Conservation (phyloP, 441 rosid species). For the Gossypium laxum region DNA sequence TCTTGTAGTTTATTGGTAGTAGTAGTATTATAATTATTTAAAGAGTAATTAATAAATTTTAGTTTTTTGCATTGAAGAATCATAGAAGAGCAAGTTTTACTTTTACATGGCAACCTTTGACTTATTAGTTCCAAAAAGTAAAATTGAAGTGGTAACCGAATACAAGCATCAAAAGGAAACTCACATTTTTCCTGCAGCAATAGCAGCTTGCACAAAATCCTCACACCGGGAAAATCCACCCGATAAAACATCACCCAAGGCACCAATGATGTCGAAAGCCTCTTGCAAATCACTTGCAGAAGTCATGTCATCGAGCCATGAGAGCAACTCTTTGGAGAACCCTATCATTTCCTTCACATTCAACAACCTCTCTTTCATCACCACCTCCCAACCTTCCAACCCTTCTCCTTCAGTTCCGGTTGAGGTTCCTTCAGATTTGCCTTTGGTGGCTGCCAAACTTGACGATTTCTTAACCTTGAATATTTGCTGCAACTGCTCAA, state of each 20-base stretch:
- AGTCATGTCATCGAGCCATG: conserved; percentile 84
- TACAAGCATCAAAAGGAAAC: not conserved
- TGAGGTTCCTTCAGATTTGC: conserved; percentile 40
- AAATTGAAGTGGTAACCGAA: not conserved
- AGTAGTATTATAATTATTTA: not conserved
- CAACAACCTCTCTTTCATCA: conserved; percentile 67
- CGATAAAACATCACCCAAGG: conserved; percentile 64
- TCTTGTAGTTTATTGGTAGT: not conserved
- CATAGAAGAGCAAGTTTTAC: not conserved
- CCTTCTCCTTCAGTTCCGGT: conserved; percentile 34
- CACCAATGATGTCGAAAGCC: conserved; percentile 83
- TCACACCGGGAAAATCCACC: conserved; percentile 60
- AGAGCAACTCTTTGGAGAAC: conserved; percentile 74
- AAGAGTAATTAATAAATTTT: not conserved
- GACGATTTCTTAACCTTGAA: conserved; percentile 60
- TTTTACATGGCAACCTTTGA: not conserved
- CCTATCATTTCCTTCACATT: conserved; percentile 82
- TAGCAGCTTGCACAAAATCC: conserved; percentile 71
- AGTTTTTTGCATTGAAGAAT: not conserved
- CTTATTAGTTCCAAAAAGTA: not conserved
- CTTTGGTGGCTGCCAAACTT: conserved; percentile 18
- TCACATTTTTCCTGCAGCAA: conserved; percentile 44
- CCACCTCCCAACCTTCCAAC: conserved; percentile 75
- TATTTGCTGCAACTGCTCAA: conserved; percentile 85
- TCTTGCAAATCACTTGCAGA: conserved; percentile 74